Conservation (phyloP, 345 rosid genomes). For the Salix dunnii region DNA sequence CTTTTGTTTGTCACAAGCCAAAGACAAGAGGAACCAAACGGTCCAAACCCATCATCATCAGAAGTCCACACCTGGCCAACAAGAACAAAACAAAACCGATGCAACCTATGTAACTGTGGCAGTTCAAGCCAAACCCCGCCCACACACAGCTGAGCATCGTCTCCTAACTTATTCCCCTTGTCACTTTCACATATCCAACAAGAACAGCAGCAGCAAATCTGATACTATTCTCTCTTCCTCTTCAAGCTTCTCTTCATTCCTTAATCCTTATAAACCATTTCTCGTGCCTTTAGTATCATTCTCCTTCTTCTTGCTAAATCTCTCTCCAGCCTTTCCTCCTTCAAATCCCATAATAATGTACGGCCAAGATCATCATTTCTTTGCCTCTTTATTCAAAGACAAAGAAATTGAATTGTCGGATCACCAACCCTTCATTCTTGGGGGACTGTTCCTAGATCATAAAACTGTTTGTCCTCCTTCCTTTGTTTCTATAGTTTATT, state of each 20-base stretch:
- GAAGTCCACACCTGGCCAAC: background rate
- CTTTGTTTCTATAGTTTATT: constrained; percentile 34
- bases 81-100: background rate
- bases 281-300: background rate
- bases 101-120: constrained; percentile 7
- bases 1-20: no score
- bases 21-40: no score
- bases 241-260: constrained; percentile 14
- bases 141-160: background rate
- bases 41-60: no score
- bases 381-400: constrained; percentile 34
- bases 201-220: background rate
- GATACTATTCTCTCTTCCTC: constrained; percentile 27
- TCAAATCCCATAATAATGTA: constrained; percentile 30
- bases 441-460: constrained; percentile 57
- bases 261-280: background rate
- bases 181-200: constrained; percentile 1
- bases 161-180: constrained; percentile 3
- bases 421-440: constrained; percentile 24
- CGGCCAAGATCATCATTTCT: constrained; percentile 42
- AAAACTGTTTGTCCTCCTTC: constrained; percentile 32
- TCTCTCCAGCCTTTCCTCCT: background rate
- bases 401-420: constrained; percentile 17
- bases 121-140: constrained; percentile 7
- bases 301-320: background rate